Base-by-base conservation (phyloP, 78 protist species). In the Corallochytrium limacisporum region DNA sequence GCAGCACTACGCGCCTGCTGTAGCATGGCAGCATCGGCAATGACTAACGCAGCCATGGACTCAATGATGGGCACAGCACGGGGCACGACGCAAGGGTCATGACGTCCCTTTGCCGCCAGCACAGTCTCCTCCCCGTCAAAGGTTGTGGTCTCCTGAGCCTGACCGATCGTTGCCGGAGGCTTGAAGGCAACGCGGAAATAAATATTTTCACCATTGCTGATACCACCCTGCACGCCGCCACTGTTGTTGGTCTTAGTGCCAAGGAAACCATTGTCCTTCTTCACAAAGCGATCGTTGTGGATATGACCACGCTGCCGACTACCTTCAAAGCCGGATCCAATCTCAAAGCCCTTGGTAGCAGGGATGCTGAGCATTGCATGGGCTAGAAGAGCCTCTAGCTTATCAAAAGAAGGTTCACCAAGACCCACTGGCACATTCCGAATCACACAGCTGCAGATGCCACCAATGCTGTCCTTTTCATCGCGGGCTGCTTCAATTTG, bases 291-390 rank as follows among this genome's bases (percentile, higher is more conserved):
- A 59, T 77, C 83, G 60, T 77, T 84, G 75, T 78, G 89, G 26
- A 1, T 46, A 7, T 60, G 39, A 3, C 89, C 83, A 26, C 65
- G 39, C 75, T 35, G 8, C 76, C 15, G 7, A 20, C 83, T 37
- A 4, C 89, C 84, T 9, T 16, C 50, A 37, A 84, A 83, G 5
- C 89, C 89, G 1, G 75, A 31, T 44, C 88, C 88, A 12, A 83
- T 33, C 67, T 75, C 78, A 50, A 82, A 65, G 35, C 82, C 81
- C 51, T 84, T 84, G 4, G 89, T 84, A 18, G 89, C 89, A 6
- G 89, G 89, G 47, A 84, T 72, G 15, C 85, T 79, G 48, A 84
- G 57, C 85, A 78, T 78, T 15, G 89, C 89, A 59, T 84, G 89
- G 13, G 83, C 89, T 10, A 84, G 60, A 53, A 26, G 49, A 5